These are phyloP conservation scores for Metschnikowia amazonensis DNA, from an alignment of 805 yeast genomes.

Conservation along the genomic window DNA sequence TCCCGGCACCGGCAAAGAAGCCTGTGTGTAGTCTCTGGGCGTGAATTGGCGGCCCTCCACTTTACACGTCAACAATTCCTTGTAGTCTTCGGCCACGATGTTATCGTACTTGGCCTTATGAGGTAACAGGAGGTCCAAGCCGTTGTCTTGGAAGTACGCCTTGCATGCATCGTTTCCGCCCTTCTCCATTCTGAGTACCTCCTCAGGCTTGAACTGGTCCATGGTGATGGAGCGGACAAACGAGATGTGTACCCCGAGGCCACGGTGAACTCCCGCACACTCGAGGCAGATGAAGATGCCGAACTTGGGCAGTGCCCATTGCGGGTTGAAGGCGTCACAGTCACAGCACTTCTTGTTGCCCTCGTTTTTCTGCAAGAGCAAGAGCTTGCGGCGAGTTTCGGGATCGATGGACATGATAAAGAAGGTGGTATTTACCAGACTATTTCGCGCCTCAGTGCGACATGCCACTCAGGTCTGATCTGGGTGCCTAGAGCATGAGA, in stretches of 20 bases:
- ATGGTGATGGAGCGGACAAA: constrained; percentile 95
- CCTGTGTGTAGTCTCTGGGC: constrained; percentile 57
- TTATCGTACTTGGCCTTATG: constrained; percentile 79
- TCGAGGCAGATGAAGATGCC: constrained; percentile 96
- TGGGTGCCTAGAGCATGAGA: too few species aligned
- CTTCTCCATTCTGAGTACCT: constrained; percentile 81
- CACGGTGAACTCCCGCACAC: constrained; percentile 96
- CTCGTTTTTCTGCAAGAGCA: constrained; percentile 74
- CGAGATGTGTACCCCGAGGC: constrained; percentile 94
- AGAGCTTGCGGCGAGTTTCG: constrained; percentile 76
- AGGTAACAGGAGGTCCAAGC: constrained; percentile 60
- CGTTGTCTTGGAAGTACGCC: constrained; percentile 65
- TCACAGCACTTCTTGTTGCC: constrained; percentile 88
- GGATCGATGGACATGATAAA: constrained; percentile 76
- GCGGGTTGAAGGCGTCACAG: constrained; percentile 94
- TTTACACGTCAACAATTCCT: constrained; percentile 69
- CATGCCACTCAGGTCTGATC: too few species aligned
- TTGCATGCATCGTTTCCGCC: constrained; percentile 86
- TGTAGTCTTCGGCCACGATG: constrained; percentile 91
- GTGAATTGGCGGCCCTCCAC: constrained; percentile 70
- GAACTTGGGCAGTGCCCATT: constrained; percentile 98
- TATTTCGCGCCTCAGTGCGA: not conserved
- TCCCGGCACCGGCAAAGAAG: constrained; percentile 33
- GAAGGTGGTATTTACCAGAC: not conserved
- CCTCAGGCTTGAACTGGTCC: constrained; percentile 97